These are phyloP conservation scores for Osmanthus fragrans DNA, from an alignment of 257 asterid genomes.

Conservation along the genomic window DNA sequence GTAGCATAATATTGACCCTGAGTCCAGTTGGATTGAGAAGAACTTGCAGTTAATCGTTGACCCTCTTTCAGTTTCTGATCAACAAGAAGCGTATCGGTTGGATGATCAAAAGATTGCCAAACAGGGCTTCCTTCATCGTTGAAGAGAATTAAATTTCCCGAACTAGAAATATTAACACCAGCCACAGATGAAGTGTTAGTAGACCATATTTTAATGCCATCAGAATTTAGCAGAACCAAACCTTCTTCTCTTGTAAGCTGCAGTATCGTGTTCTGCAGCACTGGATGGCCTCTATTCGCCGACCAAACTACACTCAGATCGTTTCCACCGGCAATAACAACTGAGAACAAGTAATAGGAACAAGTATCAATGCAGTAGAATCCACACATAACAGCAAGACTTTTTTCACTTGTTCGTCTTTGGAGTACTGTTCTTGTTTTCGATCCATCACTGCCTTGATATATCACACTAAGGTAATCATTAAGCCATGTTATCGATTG, in stretches of 20 bases:
- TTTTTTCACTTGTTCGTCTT: not conserved
- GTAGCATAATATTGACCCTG: not conserved
- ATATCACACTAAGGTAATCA: not conserved
- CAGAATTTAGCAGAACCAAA: not conserved
- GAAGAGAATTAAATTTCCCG: not conserved
- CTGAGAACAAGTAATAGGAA: not conserved
- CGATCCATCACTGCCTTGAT: not conserved
- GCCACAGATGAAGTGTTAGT: not conserved
- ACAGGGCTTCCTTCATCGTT: not conserved
- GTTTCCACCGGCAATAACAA: not conserved
- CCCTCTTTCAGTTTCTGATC: not conserved
- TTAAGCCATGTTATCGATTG: not conserved
- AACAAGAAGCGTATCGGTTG: not conserved
- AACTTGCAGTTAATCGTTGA: not conserved
- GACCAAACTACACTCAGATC: not conserved
- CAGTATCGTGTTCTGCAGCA: not conserved
- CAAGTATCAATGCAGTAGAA: not conserved
- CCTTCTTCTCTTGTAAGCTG: not conserved
- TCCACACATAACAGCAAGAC: not conserved
- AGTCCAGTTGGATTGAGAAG: not conserved
- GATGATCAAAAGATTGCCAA: constrained; percentile 2
- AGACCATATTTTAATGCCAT: not conserved
- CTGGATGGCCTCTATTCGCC: not conserved
- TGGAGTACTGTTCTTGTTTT: not conserved
- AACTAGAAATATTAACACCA: not conserved